These are phyloP conservation scores for Amylostereum areolatum DNA, from an alignment of 1,284 basidiomycete genomes.

Conservation along the genomic window DNA sequence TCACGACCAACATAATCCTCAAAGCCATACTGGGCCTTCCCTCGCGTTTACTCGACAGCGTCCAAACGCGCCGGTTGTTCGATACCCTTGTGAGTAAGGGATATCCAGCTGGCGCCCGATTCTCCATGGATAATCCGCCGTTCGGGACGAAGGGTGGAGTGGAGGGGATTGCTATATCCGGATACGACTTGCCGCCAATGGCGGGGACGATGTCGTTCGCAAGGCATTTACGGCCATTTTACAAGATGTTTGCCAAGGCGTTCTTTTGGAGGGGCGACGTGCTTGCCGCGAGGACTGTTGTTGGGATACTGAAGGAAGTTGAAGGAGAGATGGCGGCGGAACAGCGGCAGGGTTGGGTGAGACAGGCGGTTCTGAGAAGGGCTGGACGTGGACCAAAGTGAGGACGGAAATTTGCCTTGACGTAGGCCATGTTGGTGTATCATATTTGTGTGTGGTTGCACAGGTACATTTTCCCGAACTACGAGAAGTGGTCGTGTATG, in stretches of 20 bases:
- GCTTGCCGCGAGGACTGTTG: constrained; percentile 43
- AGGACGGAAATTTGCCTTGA: too few relatives aligned
- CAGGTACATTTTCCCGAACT: too few relatives aligned
- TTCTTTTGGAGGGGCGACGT: constrained; percentile 49
- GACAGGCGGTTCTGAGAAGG: too few relatives aligned
- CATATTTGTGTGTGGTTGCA: too few relatives aligned
- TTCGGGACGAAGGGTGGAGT: constrained; percentile 28
- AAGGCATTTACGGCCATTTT: constrained; percentile 55
- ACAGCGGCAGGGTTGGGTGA: too few relatives aligned
- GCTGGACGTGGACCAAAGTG: too few relatives aligned
- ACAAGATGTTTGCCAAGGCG: constrained; percentile 65
- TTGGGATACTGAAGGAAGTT: constrained; percentile 50
- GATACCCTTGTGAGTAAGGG: constrained; percentile 51
- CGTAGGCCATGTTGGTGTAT: too few relatives aligned
- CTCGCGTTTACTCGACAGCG: constrained; percentile 28
- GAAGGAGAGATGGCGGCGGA: too few relatives aligned
- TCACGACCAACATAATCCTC: constrained; percentile 60
- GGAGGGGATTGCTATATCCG: constrained; percentile 10
- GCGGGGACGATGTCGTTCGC: constrained; percentile 39
- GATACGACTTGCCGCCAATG: constrained; percentile 23
- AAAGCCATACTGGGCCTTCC: constrained; percentile 49
- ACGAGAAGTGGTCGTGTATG: too few relatives aligned
- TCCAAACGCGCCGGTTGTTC: constrained; percentile 48
- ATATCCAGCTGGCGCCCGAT: constrained; percentile 36
- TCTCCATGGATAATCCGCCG: constrained; percentile 26